These are phyloP conservation scores for Flaveria bidentis DNA, from an alignment of 129 eudicot genomes.

Conservation along the genomic window DNA sequence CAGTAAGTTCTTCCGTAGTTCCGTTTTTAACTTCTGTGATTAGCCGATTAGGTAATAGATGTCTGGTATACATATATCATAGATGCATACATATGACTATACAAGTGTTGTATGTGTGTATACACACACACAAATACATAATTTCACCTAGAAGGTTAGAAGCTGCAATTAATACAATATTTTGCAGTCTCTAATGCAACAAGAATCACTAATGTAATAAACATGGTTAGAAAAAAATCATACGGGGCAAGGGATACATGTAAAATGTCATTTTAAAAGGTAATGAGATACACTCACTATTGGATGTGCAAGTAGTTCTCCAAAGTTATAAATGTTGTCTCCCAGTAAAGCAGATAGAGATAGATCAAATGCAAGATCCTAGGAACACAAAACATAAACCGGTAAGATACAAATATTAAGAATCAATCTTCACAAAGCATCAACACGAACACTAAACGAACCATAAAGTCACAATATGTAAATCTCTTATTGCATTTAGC, in stretches of 20 bases:
- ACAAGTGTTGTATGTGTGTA: constrained; percentile 4
- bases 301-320: constrained; percentile 95
- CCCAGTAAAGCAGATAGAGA: constrained; percentile 91
- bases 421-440: not conserved
- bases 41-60: not conserved
- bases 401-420: constrained; percentile 11
- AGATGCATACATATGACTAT: not conserved
- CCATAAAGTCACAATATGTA: not conserved
- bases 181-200: not conserved
- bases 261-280: constrained; percentile 1
- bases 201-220: not conserved
- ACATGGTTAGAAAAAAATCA: constrained; percentile 7
- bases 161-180: not conserved
- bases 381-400: constrained; percentile 4
- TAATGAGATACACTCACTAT: constrained; percentile 61
- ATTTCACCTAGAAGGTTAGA: not conserved
- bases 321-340: constrained; percentile 94
- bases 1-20: not conserved
- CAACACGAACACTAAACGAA: constrained; percentile 8
- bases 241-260: not conserved
- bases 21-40: not conserved
- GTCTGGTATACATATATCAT: not conserved
- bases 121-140: not conserved
- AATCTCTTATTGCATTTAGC: not conserved
- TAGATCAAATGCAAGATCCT: constrained; percentile 95